Conservation (phyloP, 805 yeast species). For the Kuraishia capsulata region DNA sequence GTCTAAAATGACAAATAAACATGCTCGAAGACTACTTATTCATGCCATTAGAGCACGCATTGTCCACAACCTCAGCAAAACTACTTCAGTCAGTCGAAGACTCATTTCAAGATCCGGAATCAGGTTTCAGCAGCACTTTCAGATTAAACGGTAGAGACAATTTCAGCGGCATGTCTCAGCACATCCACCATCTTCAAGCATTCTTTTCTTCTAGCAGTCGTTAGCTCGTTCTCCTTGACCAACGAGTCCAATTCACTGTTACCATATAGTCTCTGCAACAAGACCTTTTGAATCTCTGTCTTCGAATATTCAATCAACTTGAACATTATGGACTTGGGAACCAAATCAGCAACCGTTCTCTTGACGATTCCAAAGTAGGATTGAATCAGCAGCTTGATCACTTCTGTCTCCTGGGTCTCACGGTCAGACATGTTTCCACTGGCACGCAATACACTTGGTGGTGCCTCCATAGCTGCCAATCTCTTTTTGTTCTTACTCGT, state of each 20-base stretch:
- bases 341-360: slow-evolving; percentile 85
- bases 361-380: slow-evolving; percentile 91
- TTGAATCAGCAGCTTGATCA: slow-evolving; percentile 81
- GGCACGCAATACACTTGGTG: slow-evolving; percentile 91
- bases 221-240: slow-evolving; percentile 86
- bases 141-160: slow-evolving; percentile 61
- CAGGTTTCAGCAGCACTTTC: neutral
- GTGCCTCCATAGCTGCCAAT: slow-evolving; percentile 93
- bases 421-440: slow-evolving; percentile 90
- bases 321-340: slow-evolving; percentile 93
- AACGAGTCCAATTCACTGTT: slow-evolving; percentile 64
- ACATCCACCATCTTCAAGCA: slow-evolving; percentile 86
- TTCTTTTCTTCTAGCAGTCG: slow-evolving; percentile 91
- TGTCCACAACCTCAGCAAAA: too few relatives aligned
- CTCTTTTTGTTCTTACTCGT: slow-evolving; percentile 88
- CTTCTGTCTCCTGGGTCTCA: slow-evolving; percentile 95
- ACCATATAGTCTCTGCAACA: slow-evolving; percentile 79
- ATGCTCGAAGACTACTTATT: too few relatives aligned
- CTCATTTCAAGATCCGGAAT: too few relatives aligned
- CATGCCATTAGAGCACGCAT: too few relatives aligned
- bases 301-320: slow-evolving; percentile 80
- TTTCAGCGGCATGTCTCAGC: slow-evolving; percentile 16
- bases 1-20: too few relatives aligned
- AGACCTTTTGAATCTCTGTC: slow-evolving; percentile 82
- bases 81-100: too few relatives aligned